Evolutionary conservation across 2,329 filamentous ascomycete species (phyloP).

Genomic region (Scedosporium aurantiacum): DNA sequence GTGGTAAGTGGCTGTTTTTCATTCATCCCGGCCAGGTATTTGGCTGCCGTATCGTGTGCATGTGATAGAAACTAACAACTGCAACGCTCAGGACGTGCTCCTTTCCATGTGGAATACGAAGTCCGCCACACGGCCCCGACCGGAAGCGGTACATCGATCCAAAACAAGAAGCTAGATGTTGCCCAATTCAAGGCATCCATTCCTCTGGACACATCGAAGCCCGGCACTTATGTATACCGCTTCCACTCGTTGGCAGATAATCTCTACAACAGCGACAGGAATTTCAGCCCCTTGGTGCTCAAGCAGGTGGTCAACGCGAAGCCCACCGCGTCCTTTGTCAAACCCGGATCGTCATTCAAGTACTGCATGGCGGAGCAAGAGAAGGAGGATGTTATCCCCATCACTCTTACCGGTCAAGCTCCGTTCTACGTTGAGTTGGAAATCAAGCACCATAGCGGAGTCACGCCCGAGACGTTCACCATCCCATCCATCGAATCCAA

Average conservation of each 20-base stretch:
- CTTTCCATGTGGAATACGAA: slow-evolving; percentile 75
- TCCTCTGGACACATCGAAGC: slow-evolving; percentile 72
- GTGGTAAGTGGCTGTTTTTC: slow-evolving; percentile 40
- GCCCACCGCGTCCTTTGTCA: slow-evolving; percentile 70
- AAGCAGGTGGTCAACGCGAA: slow-evolving; percentile 77
- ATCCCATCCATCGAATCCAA: slow-evolving; percentile 69
- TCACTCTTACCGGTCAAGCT: slow-evolving; percentile 69
- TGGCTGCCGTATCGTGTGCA: no score
- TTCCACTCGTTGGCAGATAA: slow-evolving; percentile 76
- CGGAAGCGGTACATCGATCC: slow-evolving; percentile 55
- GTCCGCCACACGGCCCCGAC: slow-evolving; percentile 60
- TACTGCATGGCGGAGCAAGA: slow-evolving; percentile 81
- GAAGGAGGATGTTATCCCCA: slow-evolving; percentile 77
- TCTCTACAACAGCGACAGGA: slow-evolving; percentile 67
- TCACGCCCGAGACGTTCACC: slow-evolving; percentile 68
- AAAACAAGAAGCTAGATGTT: slow-evolving; percentile 63
- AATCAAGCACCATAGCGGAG: slow-evolving; percentile 79
- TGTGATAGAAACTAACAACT: slow-evolving; percentile 15
- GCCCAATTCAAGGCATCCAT: slow-evolving; percentile 67
- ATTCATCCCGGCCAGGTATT: neutral
- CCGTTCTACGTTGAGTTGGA: slow-evolving; percentile 88
- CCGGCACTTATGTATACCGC: slow-evolving; percentile 76
- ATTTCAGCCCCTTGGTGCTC: slow-evolving; percentile 56
- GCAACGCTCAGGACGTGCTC: slow-evolving; percentile 52
- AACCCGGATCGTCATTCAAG: slow-evolving; percentile 87